Conservation (phyloP, 306 rosid species). For the Trifolium repens region DNA sequence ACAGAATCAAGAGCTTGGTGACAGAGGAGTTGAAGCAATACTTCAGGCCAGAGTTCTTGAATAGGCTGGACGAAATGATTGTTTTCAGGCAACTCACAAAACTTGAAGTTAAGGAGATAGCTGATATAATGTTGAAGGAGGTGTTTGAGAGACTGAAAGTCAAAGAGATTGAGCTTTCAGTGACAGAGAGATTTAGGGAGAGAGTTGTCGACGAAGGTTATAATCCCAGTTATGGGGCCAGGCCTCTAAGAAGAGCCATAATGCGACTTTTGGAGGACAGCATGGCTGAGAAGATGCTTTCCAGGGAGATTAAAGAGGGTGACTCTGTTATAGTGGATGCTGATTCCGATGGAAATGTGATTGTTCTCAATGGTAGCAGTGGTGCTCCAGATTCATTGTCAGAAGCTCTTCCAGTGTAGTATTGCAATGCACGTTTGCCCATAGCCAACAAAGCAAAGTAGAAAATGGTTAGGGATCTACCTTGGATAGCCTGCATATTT, state of each 20-base stretch:
- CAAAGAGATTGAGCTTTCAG: constrained; percentile 86
- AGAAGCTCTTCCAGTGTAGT: constrained; percentile 62
- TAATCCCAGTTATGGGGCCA: constrained; percentile 97
- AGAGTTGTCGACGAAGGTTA: constrained; percentile 95
- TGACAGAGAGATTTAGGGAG: constrained; percentile 90
- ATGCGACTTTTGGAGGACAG: constrained; percentile 97
- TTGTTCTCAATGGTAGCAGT: constrained; percentile 80
- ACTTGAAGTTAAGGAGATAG: constrained; percentile 92
- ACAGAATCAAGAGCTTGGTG: constrained; percentile 92
- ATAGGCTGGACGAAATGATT: constrained; percentile 93
- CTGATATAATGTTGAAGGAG: constrained; percentile 93
- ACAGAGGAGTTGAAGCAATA: constrained; percentile 90
- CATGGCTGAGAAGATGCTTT: constrained; percentile 99
- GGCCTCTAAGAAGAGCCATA: constrained; percentile 95
- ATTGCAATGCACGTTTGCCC: constrained; percentile 15
- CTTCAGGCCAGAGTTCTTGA: constrained; percentile 91
- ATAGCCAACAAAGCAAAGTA: constrained; percentile 24
- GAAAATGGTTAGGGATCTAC: background rate
- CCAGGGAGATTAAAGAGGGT: constrained; percentile 91
- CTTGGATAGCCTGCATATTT: constrained; percentile 6
- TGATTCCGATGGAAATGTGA: constrained; percentile 89
- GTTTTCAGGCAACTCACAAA: constrained; percentile 95
- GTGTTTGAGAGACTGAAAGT: constrained; percentile 82
- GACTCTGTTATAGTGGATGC: constrained; percentile 94
- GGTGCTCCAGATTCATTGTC: constrained; percentile 68